A percentile compares a stretch with the other conserved stretches of the same genome.
phyloP scores from a whole-genome alignment of 805 yeast species.

The Pichia phayaonensis region DNA sequence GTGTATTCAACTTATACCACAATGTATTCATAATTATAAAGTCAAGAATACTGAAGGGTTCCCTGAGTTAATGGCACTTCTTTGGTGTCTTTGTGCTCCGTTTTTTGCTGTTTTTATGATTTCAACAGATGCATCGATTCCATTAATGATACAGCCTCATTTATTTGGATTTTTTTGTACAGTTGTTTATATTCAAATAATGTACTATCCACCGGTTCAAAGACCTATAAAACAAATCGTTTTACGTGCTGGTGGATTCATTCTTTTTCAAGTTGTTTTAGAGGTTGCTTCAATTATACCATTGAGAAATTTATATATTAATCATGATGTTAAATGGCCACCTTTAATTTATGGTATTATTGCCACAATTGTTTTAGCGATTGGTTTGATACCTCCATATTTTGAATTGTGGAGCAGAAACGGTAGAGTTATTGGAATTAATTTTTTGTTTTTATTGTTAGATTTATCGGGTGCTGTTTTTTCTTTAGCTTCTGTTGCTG shows the following conservation, averaged over 20 bases:
- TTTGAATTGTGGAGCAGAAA: slow-evolving; percentile 43
- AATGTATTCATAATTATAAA: slow-evolving; percentile 60
- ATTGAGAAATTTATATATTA: slow-evolving; percentile 36
- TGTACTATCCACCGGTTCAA: slow-evolving; percentile 46
- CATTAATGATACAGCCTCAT: slow-evolving; percentile 47
- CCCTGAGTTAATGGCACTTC: slow-evolving; percentile 80
- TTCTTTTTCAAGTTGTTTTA: slow-evolving; percentile 31
- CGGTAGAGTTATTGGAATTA: slow-evolving; percentile 50
- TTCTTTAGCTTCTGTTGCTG: slow-evolving; percentile 56
- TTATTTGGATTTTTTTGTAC: slow-evolving; percentile 44
- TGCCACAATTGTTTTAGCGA: slow-evolving; percentile 37
- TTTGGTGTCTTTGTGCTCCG: slow-evolving; percentile 65
- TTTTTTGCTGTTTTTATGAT: slow-evolving; percentile 47
- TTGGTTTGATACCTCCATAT: slow-evolving; percentile 50
- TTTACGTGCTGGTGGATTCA: slow-evolving; percentile 27
- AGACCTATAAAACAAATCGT: slow-evolving; percentile 27
- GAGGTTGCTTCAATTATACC: slow-evolving; percentile 46
- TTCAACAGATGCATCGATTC: slow-evolving; percentile 41
- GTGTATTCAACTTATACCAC: slow-evolving; percentile 86
- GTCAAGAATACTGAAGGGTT: slow-evolving; percentile 78
- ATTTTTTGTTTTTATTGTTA: slow-evolving; percentile 41
- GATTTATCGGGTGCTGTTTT: slow-evolving; percentile 52
- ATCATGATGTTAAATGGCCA: slow-evolving; percentile 38
- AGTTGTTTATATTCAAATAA: slow-evolving; percentile 39
- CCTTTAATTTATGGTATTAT: slow-evolving; percentile 34